Conservation (phyloP, 805 yeast genomes). For the Lachancea cidri region DNA sequence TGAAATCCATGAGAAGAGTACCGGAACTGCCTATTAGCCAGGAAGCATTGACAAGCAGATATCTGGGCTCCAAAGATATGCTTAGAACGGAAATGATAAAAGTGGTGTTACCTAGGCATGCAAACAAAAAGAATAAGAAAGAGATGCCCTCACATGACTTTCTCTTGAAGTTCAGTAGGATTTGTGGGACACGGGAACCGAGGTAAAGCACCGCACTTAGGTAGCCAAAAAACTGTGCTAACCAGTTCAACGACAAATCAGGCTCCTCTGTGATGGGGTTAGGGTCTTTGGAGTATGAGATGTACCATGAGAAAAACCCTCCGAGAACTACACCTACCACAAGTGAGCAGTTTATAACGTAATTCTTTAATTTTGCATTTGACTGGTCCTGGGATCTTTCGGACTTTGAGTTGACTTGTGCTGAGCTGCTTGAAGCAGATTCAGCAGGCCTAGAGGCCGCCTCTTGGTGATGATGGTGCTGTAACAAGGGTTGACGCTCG, state of each 20-base stretch:
- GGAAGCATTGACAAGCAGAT: conserved; percentile 74
- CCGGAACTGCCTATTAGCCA: conserved; percentile 94
- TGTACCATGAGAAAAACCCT: conserved; percentile 85
- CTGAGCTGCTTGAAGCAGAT: conserved; percentile 8
- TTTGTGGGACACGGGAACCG: conserved; percentile 92
- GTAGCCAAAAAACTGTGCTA: conserved; percentile 87
- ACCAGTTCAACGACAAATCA: conserved; percentile 57
- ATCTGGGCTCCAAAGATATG: conserved; percentile 63
- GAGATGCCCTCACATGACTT: conserved; percentile 95
- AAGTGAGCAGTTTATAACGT: conserved; percentile 41
- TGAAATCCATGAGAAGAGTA: conserved; percentile 75
- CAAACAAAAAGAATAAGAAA: conserved; percentile 88
- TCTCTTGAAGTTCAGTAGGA: conserved; percentile 73
- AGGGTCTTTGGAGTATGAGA: conserved; percentile 49
- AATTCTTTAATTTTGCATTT: conserved; percentile 15
- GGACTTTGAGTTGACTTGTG: conserved; percentile 8
- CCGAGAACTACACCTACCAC: conserved; percentile 63
- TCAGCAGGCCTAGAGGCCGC: conserved; percentile 8
- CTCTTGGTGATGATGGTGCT: conserved; percentile 7
- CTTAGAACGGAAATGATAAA: conserved; percentile 82
- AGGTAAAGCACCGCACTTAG: conserved; percentile 67
- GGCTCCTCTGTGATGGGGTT: conserved; percentile 29
- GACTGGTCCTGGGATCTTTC: conserved; percentile 14
- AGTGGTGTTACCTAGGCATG: conserved; percentile 89
- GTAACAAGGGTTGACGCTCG: conserved; percentile 30